Conservation (phyloP, 1,284 basidiomycete species). For the Cutaneotrichosporon cavernicola region DNA sequence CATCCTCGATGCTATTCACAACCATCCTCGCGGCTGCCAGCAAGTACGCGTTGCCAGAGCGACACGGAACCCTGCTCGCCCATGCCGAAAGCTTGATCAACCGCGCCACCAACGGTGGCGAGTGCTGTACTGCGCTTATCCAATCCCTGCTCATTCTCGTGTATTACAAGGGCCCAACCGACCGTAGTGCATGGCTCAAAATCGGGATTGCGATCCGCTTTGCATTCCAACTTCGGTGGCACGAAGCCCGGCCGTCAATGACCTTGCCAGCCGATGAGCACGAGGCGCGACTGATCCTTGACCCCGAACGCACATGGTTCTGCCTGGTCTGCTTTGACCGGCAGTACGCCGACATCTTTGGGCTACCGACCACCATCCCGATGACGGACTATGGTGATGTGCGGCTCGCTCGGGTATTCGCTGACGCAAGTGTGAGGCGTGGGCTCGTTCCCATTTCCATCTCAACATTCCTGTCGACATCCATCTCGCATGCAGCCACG, state of each 20-base stretch:
- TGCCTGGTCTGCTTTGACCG: constrained; percentile 1
- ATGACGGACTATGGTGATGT: constrained; percentile 10
- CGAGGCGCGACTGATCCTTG: constrained; percentile 11
- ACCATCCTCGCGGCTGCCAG: constrained; percentile 15
- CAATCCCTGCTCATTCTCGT: constrained; percentile 22
- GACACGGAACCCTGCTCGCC: constrained; percentile 3
- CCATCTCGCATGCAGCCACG: background rate
- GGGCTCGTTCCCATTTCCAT: background rate
- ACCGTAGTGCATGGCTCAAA: constrained; percentile 28
- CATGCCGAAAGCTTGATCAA: constrained; percentile 19
- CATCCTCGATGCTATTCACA: constrained; percentile 17
- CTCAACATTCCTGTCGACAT: background rate
- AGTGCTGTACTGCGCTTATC: constrained; percentile 8
- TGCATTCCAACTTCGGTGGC: constrained; percentile 17
- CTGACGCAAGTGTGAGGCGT: background rate
- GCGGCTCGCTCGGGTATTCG: background rate
- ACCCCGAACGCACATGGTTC: constrained; percentile 20
- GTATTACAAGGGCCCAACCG: constrained; percentile 24
- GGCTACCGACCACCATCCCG: constrained; percentile 15
- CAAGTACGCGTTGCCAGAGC: constrained; percentile 15
- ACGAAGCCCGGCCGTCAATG: background rate
- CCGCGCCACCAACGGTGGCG: constrained; percentile 15
- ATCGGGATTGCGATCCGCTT: constrained; percentile 27
- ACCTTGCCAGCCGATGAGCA: constrained; percentile 11
- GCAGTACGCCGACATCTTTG: constrained; percentile 17